phyloP scores from a whole-genome alignment of 805 yeast genomes.

The Candida vartiovaarae region DNA sequence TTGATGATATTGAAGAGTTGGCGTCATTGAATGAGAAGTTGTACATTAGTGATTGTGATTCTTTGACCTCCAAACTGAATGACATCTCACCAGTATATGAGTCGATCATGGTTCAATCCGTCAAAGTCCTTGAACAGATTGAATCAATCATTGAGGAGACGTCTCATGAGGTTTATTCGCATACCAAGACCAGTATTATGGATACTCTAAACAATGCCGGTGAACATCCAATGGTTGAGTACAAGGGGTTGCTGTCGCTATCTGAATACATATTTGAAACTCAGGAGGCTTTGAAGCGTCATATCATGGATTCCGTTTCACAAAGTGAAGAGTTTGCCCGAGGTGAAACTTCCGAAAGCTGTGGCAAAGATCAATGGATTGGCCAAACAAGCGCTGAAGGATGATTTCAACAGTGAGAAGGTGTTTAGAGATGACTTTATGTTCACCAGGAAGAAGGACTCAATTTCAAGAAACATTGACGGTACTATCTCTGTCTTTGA shows the following conservation, averaged over 20 bases:
- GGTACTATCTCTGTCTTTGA: slow-evolving; percentile 61
- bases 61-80: slow-evolving; percentile 42
- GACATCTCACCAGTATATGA: slow-evolving; percentile 61
- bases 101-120: slow-evolving; percentile 42
- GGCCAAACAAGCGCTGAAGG: slow-evolving; percentile 62
- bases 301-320: slow-evolving; percentile 56
- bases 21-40: slow-evolving; percentile 56
- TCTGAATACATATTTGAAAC: slow-evolving; percentile 66
- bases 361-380: slow-evolving; percentile 55
- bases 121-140: slow-evolving; percentile 48
- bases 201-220: slow-evolving; percentile 46
- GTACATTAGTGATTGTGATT: slow-evolving; percentile 41
- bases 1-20: slow-evolving; percentile 55
- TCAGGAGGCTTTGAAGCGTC: slow-evolving; percentile 58
- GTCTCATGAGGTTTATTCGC: slow-evolving; percentile 50
- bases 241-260: slow-evolving; percentile 55
- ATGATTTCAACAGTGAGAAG: slow-evolving; percentile 47
- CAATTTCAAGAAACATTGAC: slow-evolving; percentile 48
- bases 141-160: slow-evolving; percentile 57
- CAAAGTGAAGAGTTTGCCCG: slow-evolving; percentile 68
- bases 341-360: slow-evolving; percentile 43
- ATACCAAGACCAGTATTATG: slow-evolving; percentile 47
- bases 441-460: slow-evolving; percentile 73
- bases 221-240: slow-evolving; percentile 42
- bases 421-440: slow-evolving; percentile 66